Evolutionary conservation across 2,329 filamentous ascomycete species (phyloP), one percentile per base, ranked within the genome.

Genomic region (Trematosphaeria pertusa): DNA sequence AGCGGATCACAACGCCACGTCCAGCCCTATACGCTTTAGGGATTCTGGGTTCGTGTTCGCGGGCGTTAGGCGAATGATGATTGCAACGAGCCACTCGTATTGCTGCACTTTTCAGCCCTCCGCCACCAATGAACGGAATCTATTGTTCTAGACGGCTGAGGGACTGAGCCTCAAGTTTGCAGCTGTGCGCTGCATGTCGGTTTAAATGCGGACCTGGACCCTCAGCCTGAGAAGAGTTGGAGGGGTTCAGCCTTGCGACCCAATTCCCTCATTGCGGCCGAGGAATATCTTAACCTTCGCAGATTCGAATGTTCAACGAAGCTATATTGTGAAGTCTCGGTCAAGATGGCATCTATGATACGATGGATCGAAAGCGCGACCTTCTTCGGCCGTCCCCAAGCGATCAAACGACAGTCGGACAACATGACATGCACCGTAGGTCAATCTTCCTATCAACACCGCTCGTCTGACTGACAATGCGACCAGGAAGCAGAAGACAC

Each of bases 51-150:
- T 28, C 24, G 24, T 28, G 24, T 28, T 28, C 24, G 12, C 24
- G 24, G 24, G 24, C 24, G 8, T 6, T 34, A 14, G 32, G 32
- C 17, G 32, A 14, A 15, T 12, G 24, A 7, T 28, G 8, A 28
- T 28, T 24, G 11, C 18, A 20, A 32, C 31, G 11, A 42, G 39
- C 48, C 37, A 51, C 36, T 36, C 41, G 31, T 20, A 40, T 24
- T 19, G 19, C 33, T 14, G 33, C 42, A 20, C 12, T 17, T 37
- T 26, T 44, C 48, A 48, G 44, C 44, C 42, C n/a, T 21, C 14
- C 37, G 50, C 50, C 50, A 53, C 50, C 50, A 53, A 53, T 49
- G 43, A 17, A 43, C 31, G 19, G 11, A 15, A 15, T 5, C 35
- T 7, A 19, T 21, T 26, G 36, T 20, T 43, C 50, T 43, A 43